Evolutionary conservation across 1,139 yeast species (phyloP).

Genomic region (Debaryomycetaceae sp.): DNA sequence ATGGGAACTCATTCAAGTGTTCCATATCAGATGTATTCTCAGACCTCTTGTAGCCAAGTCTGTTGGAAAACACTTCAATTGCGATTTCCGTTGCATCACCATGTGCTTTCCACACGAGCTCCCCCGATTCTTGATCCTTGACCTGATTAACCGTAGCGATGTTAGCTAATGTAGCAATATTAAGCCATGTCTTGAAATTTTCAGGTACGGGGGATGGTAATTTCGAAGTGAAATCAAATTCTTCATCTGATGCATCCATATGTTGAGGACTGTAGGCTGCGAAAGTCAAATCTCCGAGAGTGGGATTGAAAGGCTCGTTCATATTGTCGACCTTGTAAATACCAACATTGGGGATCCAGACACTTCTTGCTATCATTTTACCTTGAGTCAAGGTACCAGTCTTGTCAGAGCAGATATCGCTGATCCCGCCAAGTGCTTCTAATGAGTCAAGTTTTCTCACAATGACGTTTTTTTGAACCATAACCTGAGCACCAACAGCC

Average conservation of each 20-base stretch:
- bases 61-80: conserved; percentile 65
- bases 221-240: conserved; percentile 23
- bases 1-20: conserved; percentile 68
- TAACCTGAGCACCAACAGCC: conserved; percentile 82
- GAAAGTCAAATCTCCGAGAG: conserved; percentile 53
- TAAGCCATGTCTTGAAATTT: conserved; percentile 46
- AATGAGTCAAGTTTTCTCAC: conserved; percentile 76
- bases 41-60: conserved; percentile 50
- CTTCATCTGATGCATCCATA: conserved; percentile 36
- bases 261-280: conserved; percentile 40
- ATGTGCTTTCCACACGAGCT: conserved; percentile 61
- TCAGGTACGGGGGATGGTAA: conserved; percentile 22
- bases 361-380: conserved; percentile 67
- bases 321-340: conserved; percentile 58
- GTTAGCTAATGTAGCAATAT: conserved; percentile 68
- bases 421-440: conserved; percentile 77
- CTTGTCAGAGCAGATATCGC: conserved; percentile 80
- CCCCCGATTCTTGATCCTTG: conserved; percentile 35
- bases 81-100: conserved; percentile 89
- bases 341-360: conserved; percentile 78
- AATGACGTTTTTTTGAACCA: conserved; percentile 69
- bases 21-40: conserved; percentile 18
- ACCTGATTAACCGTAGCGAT: conserved; percentile 57
- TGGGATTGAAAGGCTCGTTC: conserved; percentile 72
- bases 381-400: conserved; percentile 84